A percentile compares a stretch with the other conserved stretches of the same genome.
Conservation (phyloP, 495 filamentous ascomycete genomes). For the Penicillium parvum region DNA sequence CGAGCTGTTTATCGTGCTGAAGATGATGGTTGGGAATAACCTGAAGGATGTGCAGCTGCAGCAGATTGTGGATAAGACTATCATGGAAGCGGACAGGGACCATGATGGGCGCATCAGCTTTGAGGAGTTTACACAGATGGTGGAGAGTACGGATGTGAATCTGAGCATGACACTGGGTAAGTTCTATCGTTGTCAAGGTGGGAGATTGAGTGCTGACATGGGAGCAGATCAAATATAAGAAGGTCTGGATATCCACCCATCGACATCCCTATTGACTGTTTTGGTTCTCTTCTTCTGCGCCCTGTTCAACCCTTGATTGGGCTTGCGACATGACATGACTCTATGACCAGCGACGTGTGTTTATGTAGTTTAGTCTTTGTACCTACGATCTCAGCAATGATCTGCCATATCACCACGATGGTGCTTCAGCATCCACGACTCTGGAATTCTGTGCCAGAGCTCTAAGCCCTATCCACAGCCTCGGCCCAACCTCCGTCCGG, state of each 20-base stretch:
- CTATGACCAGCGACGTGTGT: constrained; percentile 28
- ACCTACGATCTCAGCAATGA: neutral
- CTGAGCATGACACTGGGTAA: constrained; percentile 97
- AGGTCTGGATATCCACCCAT: no score
- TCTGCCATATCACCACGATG: no score
- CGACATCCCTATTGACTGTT: neutral
- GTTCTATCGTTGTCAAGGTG: constrained; percentile 24
- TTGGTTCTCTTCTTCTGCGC: constrained; percentile 2
- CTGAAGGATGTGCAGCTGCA: constrained; percentile 98
- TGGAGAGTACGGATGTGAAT: constrained; percentile 94
- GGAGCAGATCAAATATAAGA: constrained; percentile 34
- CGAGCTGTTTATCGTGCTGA: constrained; percentile 97
- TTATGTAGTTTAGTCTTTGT: constrained; percentile 25
- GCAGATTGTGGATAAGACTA: constrained; percentile 95
- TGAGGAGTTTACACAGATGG: constrained; percentile 98
- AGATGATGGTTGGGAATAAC: constrained; percentile 99
- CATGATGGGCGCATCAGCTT: constrained; percentile 98
- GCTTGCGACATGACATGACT: constrained; percentile 24
- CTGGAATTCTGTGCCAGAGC: constrained; percentile 1
- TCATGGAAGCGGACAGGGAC: constrained; percentile 98
- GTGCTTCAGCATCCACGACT: no score
- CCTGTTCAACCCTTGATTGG: constrained; percentile 1
- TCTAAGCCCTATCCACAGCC: constrained; percentile 8
- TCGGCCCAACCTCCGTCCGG: constrained; percentile 21
- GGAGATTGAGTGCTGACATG: constrained; percentile 19